phyloP scores from a whole-genome alignment of 257 asterid genomes.

The Vinca minor region DNA sequence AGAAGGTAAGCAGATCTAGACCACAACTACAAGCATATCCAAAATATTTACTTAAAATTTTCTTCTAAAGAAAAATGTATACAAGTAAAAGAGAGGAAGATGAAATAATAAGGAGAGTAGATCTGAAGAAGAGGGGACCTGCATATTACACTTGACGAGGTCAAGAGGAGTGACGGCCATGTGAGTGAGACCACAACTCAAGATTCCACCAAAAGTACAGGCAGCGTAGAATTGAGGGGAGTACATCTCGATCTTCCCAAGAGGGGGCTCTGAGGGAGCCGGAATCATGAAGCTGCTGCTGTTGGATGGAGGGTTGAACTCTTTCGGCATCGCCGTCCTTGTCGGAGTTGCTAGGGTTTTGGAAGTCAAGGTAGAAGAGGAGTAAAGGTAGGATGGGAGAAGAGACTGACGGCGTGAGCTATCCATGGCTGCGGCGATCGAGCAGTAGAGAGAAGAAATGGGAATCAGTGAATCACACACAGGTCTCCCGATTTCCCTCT shows the following conservation, averaged over 20 bases:
- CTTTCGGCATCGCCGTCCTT: slow-evolving; percentile 5
- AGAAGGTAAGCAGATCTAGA: not conserved
- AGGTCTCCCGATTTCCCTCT: slow-evolving; percentile 1
- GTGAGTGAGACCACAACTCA: slow-evolving; percentile 94
- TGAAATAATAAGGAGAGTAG: slow-evolving; percentile 13
- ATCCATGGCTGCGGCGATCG: too few species aligned
- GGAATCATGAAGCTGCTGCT: slow-evolving; percentile 40
- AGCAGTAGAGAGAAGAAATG: not conserved
- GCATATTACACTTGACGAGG: slow-evolving; percentile 97
- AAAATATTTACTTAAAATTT: too few species aligned
- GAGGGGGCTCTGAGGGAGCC: slow-evolving; percentile 69
- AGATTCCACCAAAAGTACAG: slow-evolving; percentile 77
- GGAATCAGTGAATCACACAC: too few species aligned
- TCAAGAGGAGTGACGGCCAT: slow-evolving; percentile 95
- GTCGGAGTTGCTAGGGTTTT: slow-evolving; percentile 31
- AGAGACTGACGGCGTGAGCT: slow-evolving; percentile 52
- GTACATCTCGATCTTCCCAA: slow-evolving; percentile 67
- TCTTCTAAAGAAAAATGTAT: too few species aligned
- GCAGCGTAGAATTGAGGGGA: slow-evolving; percentile 80
- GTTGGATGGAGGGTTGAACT: slow-evolving; percentile 20
- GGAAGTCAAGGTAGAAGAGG: too few species aligned
- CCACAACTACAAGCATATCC: not conserved
- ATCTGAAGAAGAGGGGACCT: slow-evolving; percentile 45
- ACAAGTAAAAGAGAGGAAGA: too few species aligned
- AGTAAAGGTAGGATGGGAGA: slow-evolving; percentile 57